Evolutionary conservation across 768 basidiomycete species (phyloP), one percentile per base, ranked within the genome.

Genomic region (Termitomyces bulborhizus): DNA sequence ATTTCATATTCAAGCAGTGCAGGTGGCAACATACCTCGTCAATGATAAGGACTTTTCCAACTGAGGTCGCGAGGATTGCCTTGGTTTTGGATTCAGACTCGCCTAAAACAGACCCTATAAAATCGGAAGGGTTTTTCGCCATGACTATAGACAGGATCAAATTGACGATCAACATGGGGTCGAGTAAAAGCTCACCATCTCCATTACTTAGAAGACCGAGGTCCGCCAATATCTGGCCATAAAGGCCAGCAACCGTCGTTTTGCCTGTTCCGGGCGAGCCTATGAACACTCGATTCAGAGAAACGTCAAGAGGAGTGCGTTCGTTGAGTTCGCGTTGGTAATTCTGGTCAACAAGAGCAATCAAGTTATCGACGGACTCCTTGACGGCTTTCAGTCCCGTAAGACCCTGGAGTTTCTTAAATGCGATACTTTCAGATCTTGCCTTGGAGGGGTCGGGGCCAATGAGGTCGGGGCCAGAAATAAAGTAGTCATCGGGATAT

Each of bases 281-380:
- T n/a, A 50, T 37, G 8, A 50, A 50, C 1, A 50, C 48, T 9
- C 48, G 37, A 39, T 50, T 50, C 37, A 50, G 18, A 6, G 48
- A 37, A 18, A 50, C 7, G 43, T 39, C 48, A 24, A 11, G 36
- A 39, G 48, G 48, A 27, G 9, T 37, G 5, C 37, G 36, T 27
- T 39, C 48, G 11, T 29, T 16, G 4, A 50, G 37, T 50, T 50
- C 48, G 4, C 48, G 37, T 6, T 50, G 36, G 24, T 50, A 50
- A 21, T 50, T 50, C 0, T 34, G 15, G 15, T 50, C 48, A 27
- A 50, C 48, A 39, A 50, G 37, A 44, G 66, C 66, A 45, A 83
- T 72, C 16, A 85, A 65, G 53, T 70, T 77, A 15, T 65, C 66
- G 16, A 88, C 71, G 0, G 82, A 70, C 4, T 77, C 63, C 62